Percentiles rank a stretch among this genome's conserved stretches.
phyloP scores from a whole-genome alignment of 2,329 filamentous ascomycete species.

The Diplodia mutila region DNA sequence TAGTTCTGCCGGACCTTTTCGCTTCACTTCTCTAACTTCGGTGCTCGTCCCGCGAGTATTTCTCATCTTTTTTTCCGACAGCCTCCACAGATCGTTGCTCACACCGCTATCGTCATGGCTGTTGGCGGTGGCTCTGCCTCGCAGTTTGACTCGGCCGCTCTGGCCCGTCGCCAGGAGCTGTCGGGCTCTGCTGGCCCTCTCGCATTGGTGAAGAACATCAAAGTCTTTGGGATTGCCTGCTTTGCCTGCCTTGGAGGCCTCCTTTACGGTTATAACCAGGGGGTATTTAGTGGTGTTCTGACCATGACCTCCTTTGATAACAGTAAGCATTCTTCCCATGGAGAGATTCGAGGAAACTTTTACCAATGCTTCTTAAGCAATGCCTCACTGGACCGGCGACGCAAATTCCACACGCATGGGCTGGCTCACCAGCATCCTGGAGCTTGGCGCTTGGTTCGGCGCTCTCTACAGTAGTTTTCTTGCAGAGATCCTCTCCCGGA shows the following conservation, averaged over 20 bases:
- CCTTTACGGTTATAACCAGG: conserved; percentile 74
- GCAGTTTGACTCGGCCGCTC: conserved; percentile 46
- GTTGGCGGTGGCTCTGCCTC: conserved; percentile 40
- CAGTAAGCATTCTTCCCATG: conserved; percentile 39
- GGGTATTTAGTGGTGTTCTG: conserved; percentile 73
- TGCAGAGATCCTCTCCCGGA: conserved; percentile 70
- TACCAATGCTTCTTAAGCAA: conserved; percentile 3
- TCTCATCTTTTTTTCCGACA: not conserved
- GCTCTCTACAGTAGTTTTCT: conserved; percentile 70
- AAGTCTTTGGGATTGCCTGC: conserved; percentile 59
- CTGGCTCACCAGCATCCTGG: conserved; percentile 65
- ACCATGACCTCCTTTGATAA: conserved; percentile 53
- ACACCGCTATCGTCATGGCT: conserved; percentile 37
- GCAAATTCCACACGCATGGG: conserved; percentile 45
- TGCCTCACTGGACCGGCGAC: conserved; percentile 26
- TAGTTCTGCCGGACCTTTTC: conserved; percentile 10
- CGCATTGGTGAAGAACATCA: conserved; percentile 57
- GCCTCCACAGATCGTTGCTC: not conserved
- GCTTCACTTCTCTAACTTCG: not conserved
- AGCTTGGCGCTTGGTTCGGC: conserved; percentile 78
- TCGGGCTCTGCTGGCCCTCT: conserved; percentile 48
- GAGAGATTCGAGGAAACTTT: too few species aligned
- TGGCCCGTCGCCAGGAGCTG: conserved; percentile 47
- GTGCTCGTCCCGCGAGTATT: not conserved
- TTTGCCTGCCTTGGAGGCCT: conserved; percentile 59